Percentiles rank a stretch among this genome's conserved stretches.
Evolutionary conservation across 2,329 filamentous ascomycete species (phyloP).

Genomic region (Hypoxylon sp.): DNA sequence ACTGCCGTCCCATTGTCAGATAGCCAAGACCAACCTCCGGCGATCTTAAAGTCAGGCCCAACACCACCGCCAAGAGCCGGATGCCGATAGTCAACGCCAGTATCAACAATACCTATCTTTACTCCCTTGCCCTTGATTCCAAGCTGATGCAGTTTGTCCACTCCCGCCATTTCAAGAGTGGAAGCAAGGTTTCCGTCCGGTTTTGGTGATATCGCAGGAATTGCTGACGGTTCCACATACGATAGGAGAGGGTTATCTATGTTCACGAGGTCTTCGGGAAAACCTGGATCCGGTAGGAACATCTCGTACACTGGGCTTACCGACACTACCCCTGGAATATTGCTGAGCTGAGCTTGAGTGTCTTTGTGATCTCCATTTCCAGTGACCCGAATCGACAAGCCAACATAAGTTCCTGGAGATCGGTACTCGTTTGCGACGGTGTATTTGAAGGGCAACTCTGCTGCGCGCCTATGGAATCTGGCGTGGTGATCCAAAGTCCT

Average conservation of each 20-base stretch:
- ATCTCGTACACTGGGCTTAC: conserved; percentile 38
- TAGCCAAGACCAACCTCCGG: conserved; percentile 37
- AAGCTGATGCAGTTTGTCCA: conserved; percentile 39
- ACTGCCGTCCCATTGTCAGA: conserved; percentile 35
- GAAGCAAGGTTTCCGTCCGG: conserved; percentile 29
- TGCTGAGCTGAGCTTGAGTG: conserved; percentile 8
- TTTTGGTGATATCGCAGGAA: conserved; percentile 29
- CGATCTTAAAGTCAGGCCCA: conserved; percentile 39
- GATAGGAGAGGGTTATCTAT: conserved; percentile 22
- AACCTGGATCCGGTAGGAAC: conserved; percentile 19
- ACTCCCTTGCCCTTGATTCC: conserved; percentile 40
- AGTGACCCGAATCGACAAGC: conserved; percentile 32
- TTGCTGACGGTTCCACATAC: conserved; percentile 25
- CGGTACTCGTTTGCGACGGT: conserved; percentile 32
- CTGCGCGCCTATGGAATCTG: conserved; percentile 25
- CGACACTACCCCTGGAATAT: conserved; percentile 35
- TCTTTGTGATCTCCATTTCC: conserved; percentile 5
- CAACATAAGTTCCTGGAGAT: conserved; percentile 30
- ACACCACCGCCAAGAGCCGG: conserved; percentile 37
- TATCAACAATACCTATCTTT: conserved; percentile 44
- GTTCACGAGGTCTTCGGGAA: not conserved
- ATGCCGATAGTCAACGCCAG: conserved; percentile 41
- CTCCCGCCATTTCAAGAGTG: conserved; percentile 36
- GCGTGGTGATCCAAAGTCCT: conserved; percentile 15
- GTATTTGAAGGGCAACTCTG: conserved; percentile 26